These are phyloP conservation scores for Rubus parviflorus DNA, from an alignment of 306 rosid genomes.

Conservation along the genomic window DNA sequence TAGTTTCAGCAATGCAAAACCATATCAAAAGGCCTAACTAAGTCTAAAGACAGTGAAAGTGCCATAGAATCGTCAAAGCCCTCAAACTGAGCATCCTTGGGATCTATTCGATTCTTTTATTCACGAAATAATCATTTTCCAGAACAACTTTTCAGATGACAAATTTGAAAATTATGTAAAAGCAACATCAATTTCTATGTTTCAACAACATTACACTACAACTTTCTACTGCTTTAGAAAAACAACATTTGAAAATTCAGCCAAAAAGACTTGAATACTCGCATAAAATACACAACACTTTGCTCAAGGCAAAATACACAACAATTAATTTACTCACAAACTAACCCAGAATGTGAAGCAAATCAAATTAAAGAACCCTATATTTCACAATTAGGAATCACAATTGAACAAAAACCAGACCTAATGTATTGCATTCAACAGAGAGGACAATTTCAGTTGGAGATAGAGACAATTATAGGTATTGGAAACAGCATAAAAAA, in stretches of 20 bases:
- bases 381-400: neutral
- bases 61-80: neutral
- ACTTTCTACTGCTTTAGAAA: neutral
- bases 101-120: neutral
- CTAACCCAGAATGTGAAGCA: neutral
- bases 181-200: neutral
- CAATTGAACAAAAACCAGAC: constrained; percentile 11
- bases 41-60: no score
- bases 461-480: neutral
- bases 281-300: neutral
- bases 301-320: neutral
- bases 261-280: neutral
- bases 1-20: neutral
- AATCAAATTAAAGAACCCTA: constrained; percentile 6
- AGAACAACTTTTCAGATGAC: neutral
- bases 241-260: neutral
- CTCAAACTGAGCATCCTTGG: neutral
- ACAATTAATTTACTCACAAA: no score
- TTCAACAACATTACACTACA: neutral
- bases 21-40: neutral
- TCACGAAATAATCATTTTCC: neutral
- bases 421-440: constrained; percentile 12
- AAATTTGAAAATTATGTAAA: neutral
- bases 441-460: neutral
- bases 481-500: neutral